These are phyloP conservation scores for Aspergillus novoparasiticus DNA, from an alignment of 2,329 filamentous ascomycete species.

Conservation along the genomic window DNA sequence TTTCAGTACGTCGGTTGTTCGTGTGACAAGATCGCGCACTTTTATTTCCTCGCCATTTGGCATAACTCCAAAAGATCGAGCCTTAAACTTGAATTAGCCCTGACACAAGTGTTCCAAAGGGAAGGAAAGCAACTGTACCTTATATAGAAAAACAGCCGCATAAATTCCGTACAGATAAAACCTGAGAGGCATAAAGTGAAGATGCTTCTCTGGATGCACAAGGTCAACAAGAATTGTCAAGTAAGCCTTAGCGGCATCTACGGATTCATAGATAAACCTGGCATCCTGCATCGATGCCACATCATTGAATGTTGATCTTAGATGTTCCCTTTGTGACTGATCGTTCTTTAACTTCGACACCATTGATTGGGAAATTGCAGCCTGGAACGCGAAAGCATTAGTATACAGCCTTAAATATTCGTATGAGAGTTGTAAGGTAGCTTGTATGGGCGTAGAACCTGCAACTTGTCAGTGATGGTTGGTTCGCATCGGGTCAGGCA, in stretches of 20 bases:
- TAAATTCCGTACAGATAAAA: slow-evolving; percentile 67
- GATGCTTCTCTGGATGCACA: slow-evolving; percentile 59
- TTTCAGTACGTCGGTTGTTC: slow-evolving; percentile 62
- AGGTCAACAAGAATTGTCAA: slow-evolving; percentile 62
- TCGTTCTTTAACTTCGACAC: slow-evolving; percentile 42
- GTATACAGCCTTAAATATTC: slow-evolving; percentile 74
- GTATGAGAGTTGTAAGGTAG: slow-evolving; percentile 69
- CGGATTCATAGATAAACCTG: slow-evolving; percentile 67
- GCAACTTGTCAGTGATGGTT: slow-evolving; percentile 17
- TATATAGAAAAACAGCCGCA: slow-evolving; percentile 67
- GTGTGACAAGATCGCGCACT: slow-evolving; percentile 60
- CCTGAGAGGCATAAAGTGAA: slow-evolving; percentile 66
- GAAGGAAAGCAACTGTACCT: slow-evolving; percentile 42
- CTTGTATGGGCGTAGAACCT: slow-evolving; percentile 67
- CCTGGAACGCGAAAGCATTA: slow-evolving; percentile 75
- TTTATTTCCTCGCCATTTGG: slow-evolving; percentile 56
- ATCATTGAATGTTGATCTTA: slow-evolving; percentile 53
- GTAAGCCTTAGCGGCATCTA: slow-evolving; percentile 65
- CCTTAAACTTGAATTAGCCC: slow-evolving; percentile 35
- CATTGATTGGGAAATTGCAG: slow-evolving; percentile 60
- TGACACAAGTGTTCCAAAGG: not conserved
- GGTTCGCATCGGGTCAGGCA: not conserved
- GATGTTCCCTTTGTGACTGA: slow-evolving; percentile 41
- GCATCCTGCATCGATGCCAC: slow-evolving; percentile 64
- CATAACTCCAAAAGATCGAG: slow-evolving; percentile 62